phyloP scores from a whole-genome alignment of 768 basidiomycete species.

The Mycena chlorophos region DNA sequence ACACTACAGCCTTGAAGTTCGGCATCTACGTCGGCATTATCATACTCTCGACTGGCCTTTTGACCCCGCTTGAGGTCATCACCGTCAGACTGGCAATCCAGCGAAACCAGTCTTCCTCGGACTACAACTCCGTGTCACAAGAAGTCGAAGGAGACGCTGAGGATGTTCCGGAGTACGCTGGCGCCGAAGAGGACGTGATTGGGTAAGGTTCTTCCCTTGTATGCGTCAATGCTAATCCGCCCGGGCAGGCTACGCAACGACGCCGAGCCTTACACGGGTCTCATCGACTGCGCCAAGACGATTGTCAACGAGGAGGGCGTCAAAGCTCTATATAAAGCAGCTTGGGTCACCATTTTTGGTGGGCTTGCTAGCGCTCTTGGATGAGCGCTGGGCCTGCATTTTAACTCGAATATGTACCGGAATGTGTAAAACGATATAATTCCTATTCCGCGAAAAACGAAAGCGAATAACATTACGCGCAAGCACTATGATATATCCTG shows the following conservation, averaged over 20 bases:
- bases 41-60: slow-evolving; percentile 53
- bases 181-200: slow-evolving; percentile 79
- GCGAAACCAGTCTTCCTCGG: slow-evolving; percentile 75
- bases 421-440: too few species aligned
- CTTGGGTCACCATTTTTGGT: slow-evolving; percentile 80
- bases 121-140: slow-evolving; percentile 72
- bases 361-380: slow-evolving; percentile 57
- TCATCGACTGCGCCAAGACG: slow-evolving; percentile 73
- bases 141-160: slow-evolving; percentile 70
- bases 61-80: slow-evolving; percentile 81
- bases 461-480: background rate
- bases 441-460: too few species aligned
- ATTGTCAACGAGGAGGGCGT: slow-evolving; percentile 81
- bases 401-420: too few species aligned
- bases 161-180: slow-evolving; percentile 61
- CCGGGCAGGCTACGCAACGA: slow-evolving; percentile 73
- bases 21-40: slow-evolving; percentile 59
- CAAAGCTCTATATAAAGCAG: slow-evolving; percentile 72
- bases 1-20: slow-evolving; percentile 52
- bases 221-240: too few species aligned
- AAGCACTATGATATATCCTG: slow-evolving; percentile 50
- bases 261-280: slow-evolving; percentile 74
- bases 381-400: too few species aligned
- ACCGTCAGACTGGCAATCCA: slow-evolving; percentile 78
- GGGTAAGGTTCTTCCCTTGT: too few species aligned